Base-by-base conservation (phyloP, 2,329 filamentous ascomycete genomes). In the Amauroascus niger region DNA sequence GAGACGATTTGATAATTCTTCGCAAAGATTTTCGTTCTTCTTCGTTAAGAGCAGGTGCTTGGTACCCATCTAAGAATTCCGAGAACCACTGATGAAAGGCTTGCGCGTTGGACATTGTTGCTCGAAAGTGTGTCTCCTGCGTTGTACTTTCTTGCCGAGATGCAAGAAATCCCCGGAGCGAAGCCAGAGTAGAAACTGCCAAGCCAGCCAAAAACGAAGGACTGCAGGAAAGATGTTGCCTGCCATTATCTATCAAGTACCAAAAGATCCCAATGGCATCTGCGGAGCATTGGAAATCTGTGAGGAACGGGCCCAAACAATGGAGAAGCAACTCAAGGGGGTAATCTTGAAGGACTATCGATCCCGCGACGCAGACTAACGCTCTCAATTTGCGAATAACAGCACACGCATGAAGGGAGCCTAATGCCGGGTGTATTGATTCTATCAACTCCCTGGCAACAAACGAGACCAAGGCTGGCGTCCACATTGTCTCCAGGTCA, bases 281-380 rank as follows among this genome's bases (percentile, higher is more conserved):
- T 64, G 95, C 88, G 8, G 90, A 87, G 67, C 91, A 97, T 64
- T 94, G 86, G 0, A 84, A 78, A 60, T 97, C 85, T 1, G 84
- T 84, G 5, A 97, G 74, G 60, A 89, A 94, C 0, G 83, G 82
- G 8, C 86, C 79, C 18, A 95, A 75, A 1, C 86, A 84, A 62
- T 89, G 87, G 1, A 98, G 76, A 0, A 95, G 76, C 87, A 96
- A 93, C 67, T 98, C 88, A 13, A 96, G 68, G 9, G 88, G 87
- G 64, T 97, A 97, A 0, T 85, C 86, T 39, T 81, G 74, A 22
- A 85, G 75, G n/a, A 86, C 87, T 49, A 83, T 76, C 0, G 80
- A 67, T 0, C 88, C 89, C 24, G 88, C 85, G 44, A 97, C 73
- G 55, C 82, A 86, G 24, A 97, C 78, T 14, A 97, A 71, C 7